Base-by-base conservation (phyloP, 2,329 filamentous ascomycete species). In the Pseudophaeomoniella oleicola region DNA sequence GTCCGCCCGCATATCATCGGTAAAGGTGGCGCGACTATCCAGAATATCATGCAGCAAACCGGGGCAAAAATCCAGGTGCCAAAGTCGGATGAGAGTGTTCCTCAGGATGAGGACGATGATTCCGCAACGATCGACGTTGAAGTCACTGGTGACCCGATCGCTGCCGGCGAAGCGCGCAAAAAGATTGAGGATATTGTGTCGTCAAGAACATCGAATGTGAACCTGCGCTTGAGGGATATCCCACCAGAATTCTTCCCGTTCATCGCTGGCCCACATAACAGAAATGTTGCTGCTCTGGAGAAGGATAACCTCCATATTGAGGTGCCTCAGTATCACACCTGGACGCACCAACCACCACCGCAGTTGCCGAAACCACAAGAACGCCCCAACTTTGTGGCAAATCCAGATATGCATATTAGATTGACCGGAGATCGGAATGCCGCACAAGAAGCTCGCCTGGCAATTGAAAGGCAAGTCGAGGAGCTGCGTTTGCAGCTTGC, bases 231-330 rank as follows among this genome's bases (percentile, higher is more conserved):
- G 45, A 84, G 79, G 57, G 77, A 78, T 34, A 80, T 98, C 41
- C 87, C 90, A 5, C 74, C 85, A 16, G 86, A 94, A 55, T 92
- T 90, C 59, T 98, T 90, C 60, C 88, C 88, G 36, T 98, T 98
- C 66, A 79, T 98, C 56, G 80, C 85, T 16, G 86, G 86, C 34
- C 75, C 79, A 6, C 72, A 81, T 54, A 83, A 86, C 53, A 65
- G 71, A 33, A 64, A 75, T 35, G 62, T 84, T 38, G 68, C 73
- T 44, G 70, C 71, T 27, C 67, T 94, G 36, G 81, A 88, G 57
- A 63, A 76, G 41, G 80, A 79, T 43, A 82, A 84, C 42, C 68
- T 94, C 22, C 79, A 82, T 53, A 70, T 98, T 44, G 75, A 82
- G 39, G 78, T 98, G 33, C 90, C 90, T 31, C 71, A 81, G 36